A percentile compares a stretch with the other conserved stretches of the same genome.
Evolutionary conservation across 768 basidiomycete species (phyloP).

Genomic region (Mycena haematopus): DNA sequence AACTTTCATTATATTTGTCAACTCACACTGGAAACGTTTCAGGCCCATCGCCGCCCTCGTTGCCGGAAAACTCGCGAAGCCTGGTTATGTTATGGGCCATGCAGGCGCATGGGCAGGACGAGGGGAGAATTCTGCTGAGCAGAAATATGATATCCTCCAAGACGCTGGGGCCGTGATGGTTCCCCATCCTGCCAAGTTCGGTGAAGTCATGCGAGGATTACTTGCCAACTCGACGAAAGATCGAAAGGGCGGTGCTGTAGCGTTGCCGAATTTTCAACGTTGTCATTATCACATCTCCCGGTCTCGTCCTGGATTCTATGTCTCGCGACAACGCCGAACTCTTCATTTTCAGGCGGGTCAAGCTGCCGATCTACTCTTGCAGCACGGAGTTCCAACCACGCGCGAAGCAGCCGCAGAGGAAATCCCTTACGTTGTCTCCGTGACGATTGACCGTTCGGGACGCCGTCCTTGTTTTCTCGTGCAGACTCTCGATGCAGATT

Average conservation of each 20-base stretch:
- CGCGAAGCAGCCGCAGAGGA: background rate
- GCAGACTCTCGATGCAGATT: no score
- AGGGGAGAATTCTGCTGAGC: conserved; percentile 12
- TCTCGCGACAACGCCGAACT: background rate
- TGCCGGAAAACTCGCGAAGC: conserved; percentile 5
- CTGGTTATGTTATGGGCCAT: conserved; percentile 25
- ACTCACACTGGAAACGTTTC: background rate
- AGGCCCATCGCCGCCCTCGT: conserved; percentile 26
- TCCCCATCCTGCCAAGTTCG: conserved; percentile 24
- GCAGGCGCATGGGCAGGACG: conserved; percentile 20
- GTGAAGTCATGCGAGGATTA: conserved; percentile 13
- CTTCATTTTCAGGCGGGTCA: background rate
- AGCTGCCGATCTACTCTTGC: background rate
- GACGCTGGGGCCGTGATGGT: conserved; percentile 23
- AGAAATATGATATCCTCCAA: conserved; percentile 9
- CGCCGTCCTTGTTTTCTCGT: conserved; percentile 16
- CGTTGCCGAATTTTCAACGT: background rate
- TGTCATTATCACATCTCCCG: conserved; percentile 1
- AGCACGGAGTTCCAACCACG: background rate
- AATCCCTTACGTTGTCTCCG: background rate
- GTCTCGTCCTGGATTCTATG: background rate
- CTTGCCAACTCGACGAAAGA: background rate
- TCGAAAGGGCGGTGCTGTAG: background rate
- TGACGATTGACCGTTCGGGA: conserved; percentile 21
- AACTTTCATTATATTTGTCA: no score